Evolutionary conservation across 352 stramenopile species (phyloP).

Genomic region (Globisporangium radiosum): DNA sequence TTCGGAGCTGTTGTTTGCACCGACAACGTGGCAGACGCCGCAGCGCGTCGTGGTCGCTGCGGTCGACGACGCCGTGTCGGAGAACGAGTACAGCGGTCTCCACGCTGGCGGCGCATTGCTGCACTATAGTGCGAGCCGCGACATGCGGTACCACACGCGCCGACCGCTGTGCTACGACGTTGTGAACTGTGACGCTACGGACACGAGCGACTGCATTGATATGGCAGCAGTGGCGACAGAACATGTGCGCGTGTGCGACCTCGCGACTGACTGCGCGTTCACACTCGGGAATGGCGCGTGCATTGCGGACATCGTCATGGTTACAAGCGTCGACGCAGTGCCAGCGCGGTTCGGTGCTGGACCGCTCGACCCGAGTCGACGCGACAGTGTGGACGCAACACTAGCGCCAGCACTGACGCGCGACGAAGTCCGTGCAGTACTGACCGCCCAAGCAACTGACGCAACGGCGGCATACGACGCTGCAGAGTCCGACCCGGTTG

Average conservation of each 20-base stretch:
- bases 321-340: conserved; percentile 3
- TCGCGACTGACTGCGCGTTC: conserved; percentile 30
- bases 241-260: conserved; percentile 44
- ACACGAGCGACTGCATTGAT: conserved; percentile 18
- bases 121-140: conserved; percentile 48
- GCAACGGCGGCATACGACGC: conserved; percentile 7
- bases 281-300: conserved; percentile 51
- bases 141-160: conserved; percentile 57
- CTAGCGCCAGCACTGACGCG: conserved; percentile 20
- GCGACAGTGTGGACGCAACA: not conserved
- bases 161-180: conserved; percentile 61
- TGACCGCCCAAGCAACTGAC: conserved; percentile 25
- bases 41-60: conserved; percentile 39
- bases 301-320: conserved; percentile 15
- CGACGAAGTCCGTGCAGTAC: conserved; percentile 10
- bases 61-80: conserved; percentile 49
- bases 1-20: conserved; percentile 29
- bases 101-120: conserved; percentile 47
- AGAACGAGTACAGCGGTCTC: conserved; percentile 55
- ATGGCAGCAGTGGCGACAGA: not conserved
- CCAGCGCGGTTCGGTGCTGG: conserved; percentile 31
- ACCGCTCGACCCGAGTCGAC: conserved; percentile 20
- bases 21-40: conserved; percentile 38
- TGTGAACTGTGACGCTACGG: conserved; percentile 31
- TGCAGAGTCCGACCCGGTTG: not conserved